phyloP scores from a whole-genome alignment of 2,329 filamentous ascomycete species.

The Rutstroemia sp. region DNA sequence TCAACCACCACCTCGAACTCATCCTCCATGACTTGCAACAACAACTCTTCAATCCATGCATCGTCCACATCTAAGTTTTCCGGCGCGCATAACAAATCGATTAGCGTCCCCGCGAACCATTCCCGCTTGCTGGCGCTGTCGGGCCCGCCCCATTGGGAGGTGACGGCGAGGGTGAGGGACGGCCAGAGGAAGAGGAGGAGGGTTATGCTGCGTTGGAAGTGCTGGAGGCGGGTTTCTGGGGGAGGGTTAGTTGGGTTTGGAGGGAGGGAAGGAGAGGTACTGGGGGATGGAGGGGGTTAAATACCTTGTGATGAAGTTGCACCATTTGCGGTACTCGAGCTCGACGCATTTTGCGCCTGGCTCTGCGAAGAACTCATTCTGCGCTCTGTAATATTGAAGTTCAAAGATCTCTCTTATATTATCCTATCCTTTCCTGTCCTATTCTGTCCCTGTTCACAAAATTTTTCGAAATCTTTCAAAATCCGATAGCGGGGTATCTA shows the following conservation, averaged over 20 bases:
- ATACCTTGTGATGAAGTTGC: not conserved
- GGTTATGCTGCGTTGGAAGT: conserved; percentile 82
- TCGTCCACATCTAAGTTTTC: conserved; percentile 56
- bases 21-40: conserved; percentile 87
- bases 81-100: conserved; percentile 58
- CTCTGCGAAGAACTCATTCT: too few species aligned
- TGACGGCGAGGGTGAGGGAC: conserved; percentile 77
- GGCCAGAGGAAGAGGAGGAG: conserved; percentile 83
- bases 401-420: too few species aligned
- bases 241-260: not conserved
- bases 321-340: not conserved
- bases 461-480: too few species aligned
- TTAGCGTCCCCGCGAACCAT: conserved; percentile 87
- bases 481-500: too few species aligned
- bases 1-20: conserved; percentile 93
- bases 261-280: conserved; percentile 6
- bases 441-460: too few species aligned
- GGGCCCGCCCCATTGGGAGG: conserved; percentile 81
- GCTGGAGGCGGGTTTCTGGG: conserved; percentile 39
- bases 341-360: too few species aligned
- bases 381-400: too few species aligned
- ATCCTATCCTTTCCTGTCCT: too few species aligned
- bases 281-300: not conserved
- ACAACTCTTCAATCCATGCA: conserved; percentile 74
- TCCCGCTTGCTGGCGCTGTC: conserved; percentile 82